Conservation (phyloP, 805 yeast species). For the Ogataea methylovora region DNA sequence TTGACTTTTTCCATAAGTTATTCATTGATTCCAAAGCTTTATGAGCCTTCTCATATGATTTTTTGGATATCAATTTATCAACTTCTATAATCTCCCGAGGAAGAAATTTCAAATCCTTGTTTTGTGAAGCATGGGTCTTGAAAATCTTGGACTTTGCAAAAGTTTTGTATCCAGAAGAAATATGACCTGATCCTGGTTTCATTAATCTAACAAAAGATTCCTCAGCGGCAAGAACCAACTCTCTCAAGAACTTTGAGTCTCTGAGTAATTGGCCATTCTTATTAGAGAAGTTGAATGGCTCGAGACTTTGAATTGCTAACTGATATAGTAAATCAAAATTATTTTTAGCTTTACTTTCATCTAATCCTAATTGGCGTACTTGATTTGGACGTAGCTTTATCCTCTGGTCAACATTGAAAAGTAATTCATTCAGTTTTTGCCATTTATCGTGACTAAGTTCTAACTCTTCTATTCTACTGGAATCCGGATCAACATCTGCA, state of each 20-base stretch:
- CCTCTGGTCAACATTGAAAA: slow-evolving; percentile 18
- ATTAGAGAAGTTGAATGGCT: slow-evolving; percentile 13
- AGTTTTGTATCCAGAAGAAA: slow-evolving; percentile 6
- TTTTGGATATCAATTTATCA: slow-evolving; percentile 11
- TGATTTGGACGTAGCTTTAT: slow-evolving; percentile 13
- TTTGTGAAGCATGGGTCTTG: neutral
- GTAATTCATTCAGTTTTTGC: slow-evolving; percentile 25
- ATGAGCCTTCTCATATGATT: slow-evolving; percentile 31
- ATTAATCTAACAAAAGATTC: slow-evolving; percentile 14
- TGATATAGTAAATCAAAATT: slow-evolving; percentile 21
- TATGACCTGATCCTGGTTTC: slow-evolving; percentile 2
- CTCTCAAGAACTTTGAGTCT: slow-evolving; percentile 12
- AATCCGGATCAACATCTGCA: slow-evolving; percentile 12
- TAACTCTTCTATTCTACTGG: slow-evolving; percentile 21
- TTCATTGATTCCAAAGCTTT: slow-evolving; percentile 27
- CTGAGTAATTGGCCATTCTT: slow-evolving; percentile 12
- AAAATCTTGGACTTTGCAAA: slow-evolving; percentile 1
- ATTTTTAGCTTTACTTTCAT: slow-evolving; percentile 7
- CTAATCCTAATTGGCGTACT: slow-evolving; percentile 8
- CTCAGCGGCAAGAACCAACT: slow-evolving; percentile 14
- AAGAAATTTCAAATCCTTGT: slow-evolving; percentile 4
- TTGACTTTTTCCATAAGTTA: slow-evolving; percentile 31
- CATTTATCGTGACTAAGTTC: slow-evolving; percentile 38
- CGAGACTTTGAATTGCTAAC: slow-evolving; percentile 7
- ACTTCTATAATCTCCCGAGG: slow-evolving; percentile 8